Evolutionary conservation across 768 basidiomycete genomes (phyloP), one percentile per base, ranked within the genome.

Genomic region (Russula dissimulans): DNA sequence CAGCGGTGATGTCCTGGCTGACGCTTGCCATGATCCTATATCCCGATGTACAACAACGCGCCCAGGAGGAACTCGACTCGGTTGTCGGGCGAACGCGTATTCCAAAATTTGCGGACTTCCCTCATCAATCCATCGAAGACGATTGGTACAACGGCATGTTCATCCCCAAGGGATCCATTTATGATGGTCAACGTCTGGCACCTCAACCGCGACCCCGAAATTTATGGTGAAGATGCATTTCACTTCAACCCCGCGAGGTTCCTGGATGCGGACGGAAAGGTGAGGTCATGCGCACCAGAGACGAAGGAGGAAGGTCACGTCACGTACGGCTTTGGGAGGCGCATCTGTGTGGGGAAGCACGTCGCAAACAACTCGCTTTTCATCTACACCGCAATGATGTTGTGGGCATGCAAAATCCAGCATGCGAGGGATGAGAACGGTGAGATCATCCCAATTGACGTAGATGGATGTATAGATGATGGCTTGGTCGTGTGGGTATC

Each of bases 141-240:
- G 54, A 63, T 42, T 45, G 41, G 50, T 63, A 57, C n/a, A 54
- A 63, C 10, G 50, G 58, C 26, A 53, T 63, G 54, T 60, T 63
- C 45, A 57, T 65, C n/a, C 43, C 54, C 15, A 59, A 63, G 46
- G 57, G 34, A 49, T 4, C 36, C 44, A 22, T 38, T 59, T 3
- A 29, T 50, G 38, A 54, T 63, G n/a, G 29, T 36, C 10, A 64
- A 60, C 26, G 47, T 60, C 18, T 60, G 45, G 54, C 47, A 48
- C n/a, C 57, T 61, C n/a, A 61, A 63, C 38, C 45, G 45, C 18
- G 62, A 64, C 45, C 55, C 39, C 22, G 49, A 61, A 45, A 51
- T 57, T 18, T 61, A 57, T 12, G 59, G 55, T 26, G 39, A 18
- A 3, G 59, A 57, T 17, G 54, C 54, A 1, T 14, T 34, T 14